Percentiles rank a stretch among this genome's conserved stretches.
These are phyloP conservation scores for Ganoderma boninense DNA, from an alignment of 1,284 basidiomycete genomes.

Conservation along the genomic window DNA sequence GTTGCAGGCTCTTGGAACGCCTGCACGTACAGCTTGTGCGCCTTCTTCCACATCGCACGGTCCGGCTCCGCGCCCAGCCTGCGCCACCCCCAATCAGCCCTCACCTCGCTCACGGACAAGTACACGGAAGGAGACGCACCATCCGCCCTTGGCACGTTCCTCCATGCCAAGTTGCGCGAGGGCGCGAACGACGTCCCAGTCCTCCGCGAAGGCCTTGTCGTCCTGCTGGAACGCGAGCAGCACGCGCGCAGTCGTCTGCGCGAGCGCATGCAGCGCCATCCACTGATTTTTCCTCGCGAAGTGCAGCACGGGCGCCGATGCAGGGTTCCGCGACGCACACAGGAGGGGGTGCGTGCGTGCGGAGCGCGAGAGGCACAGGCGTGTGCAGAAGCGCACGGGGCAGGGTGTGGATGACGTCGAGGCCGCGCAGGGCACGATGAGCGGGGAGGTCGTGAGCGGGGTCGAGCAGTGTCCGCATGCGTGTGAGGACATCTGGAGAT, in stretches of 20 bases:
- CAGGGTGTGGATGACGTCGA: constrained; percentile 55
- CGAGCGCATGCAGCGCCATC: constrained; percentile 80
- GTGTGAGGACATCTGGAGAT: constrained; percentile 61
- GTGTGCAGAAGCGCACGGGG: constrained; percentile 79
- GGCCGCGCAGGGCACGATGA: constrained; percentile 59
- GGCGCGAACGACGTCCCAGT: constrained; percentile 59
- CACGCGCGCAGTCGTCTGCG: constrained; percentile 70
- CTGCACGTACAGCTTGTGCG: constrained; percentile 61
- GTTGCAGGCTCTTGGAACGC: constrained; percentile 65
- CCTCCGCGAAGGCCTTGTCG: constrained; percentile 48
- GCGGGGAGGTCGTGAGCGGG: constrained; percentile 57
- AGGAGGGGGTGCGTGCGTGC: constrained; percentile 75
- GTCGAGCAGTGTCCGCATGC: constrained; percentile 78
- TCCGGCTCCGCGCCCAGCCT: constrained; percentile 59
- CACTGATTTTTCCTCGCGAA: constrained; percentile 68
- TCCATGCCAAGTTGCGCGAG: constrained; percentile 74
- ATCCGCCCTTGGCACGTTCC: constrained; percentile 63
- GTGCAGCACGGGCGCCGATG: constrained; percentile 64
- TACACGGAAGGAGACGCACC: constrained; percentile 47
- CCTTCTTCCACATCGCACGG: constrained; percentile 67
- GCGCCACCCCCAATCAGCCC: background rate
- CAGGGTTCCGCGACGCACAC: constrained; percentile 80
- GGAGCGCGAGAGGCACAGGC: constrained; percentile 73
- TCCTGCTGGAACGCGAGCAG: constrained; percentile 64
- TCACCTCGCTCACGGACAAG: too few species aligned